Base-by-base conservation (phyloP, 148 eudicot species). In the Fagopyrum tataricum region DNA sequence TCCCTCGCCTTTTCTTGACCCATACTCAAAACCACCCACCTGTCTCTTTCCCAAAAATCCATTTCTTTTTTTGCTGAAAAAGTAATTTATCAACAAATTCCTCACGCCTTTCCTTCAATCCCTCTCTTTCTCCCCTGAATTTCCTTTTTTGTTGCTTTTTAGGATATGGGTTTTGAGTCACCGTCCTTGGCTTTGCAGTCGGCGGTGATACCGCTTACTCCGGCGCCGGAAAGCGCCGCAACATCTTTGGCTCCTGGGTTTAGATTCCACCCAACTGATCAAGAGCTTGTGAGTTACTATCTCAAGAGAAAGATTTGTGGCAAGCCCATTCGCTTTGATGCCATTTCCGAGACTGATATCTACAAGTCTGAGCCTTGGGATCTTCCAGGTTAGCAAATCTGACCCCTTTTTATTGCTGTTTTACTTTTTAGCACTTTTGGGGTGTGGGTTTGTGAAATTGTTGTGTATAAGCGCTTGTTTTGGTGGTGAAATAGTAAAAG, bases 341-440 rank as follows among this genome's bases (percentile, higher is more conserved):
- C 96, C 58, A 90, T 90, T 70, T 74, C 90, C 17, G 96, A 88
- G 62, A 86, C 89, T 7, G 96, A 90, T 75, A 88, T 90, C 55
- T 90, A 90, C 72, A 90, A 90, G 86, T 88, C 92, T 26, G 96
- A 90, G 70, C 96, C 96, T 1, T 90, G 96, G 90, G 90, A 90
- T 69, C 88, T 90, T 66, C 89, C 90, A 67, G 88, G 93, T 83
- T 15, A 42, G n/a, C 13, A 26, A 75, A 13, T 74, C 48, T 72
- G 39, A 43, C 12, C 15, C 15, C 44, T 37, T 41, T 67, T 44
- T 24, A 5, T 31, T 31, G 37, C 37, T 31, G 11, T 14, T 13
- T 84, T 18, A 31, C n/a, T 62, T 37, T 21, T 39, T 0, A 17
- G 0, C 2, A 4, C 14, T 47, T 78, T 9, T 70, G 18, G 72